phyloP scores from a whole-genome alignment of 805 yeast species.

The Saturnispora zaruensis region DNA sequence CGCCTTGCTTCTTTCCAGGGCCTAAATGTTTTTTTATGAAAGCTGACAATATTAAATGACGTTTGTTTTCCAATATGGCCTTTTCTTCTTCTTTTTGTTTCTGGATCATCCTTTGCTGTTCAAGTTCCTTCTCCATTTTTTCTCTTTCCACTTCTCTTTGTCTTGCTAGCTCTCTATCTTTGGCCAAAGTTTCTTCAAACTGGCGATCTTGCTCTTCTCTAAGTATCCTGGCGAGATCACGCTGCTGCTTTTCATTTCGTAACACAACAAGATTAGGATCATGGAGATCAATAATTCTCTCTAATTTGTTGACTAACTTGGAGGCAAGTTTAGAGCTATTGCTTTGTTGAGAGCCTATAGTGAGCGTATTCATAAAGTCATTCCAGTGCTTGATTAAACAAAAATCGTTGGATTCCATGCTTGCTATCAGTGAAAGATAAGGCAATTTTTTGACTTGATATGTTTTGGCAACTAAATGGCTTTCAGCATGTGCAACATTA shows the following conservation, averaged over 20 bases:
- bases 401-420: conserved; percentile 13
- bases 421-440: conserved; percentile 43
- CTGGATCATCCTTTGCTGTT: conserved; percentile 9
- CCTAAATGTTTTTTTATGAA: conserved; percentile 11
- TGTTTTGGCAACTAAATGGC: conserved; percentile 54
- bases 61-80: not conserved
- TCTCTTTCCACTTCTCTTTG: conserved; percentile 28
- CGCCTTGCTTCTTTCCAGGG: conserved; percentile 14
- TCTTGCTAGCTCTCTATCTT: conserved; percentile 47
- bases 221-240: conserved; percentile 47
- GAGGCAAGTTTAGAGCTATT: conserved; percentile 7
- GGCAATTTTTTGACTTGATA: conserved; percentile 49
- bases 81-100: conserved; percentile 19
- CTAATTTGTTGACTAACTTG: conserved; percentile 29
- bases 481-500: conserved; percentile 53
- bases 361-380: not conserved
- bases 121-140: conserved; percentile 19
- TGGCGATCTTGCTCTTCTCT: conserved; percentile 61
- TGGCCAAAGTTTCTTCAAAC: conserved; percentile 49
- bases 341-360: not conserved
- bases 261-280: conserved; percentile 55
- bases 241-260: conserved; percentile 51
- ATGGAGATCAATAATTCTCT: conserved; percentile 41
- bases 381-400: conserved; percentile 1
- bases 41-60: conserved; percentile 1